Conservation (phyloP, 225 moss, liverwort and hornwort genomes). For the Takakia lepidozioides region DNA sequence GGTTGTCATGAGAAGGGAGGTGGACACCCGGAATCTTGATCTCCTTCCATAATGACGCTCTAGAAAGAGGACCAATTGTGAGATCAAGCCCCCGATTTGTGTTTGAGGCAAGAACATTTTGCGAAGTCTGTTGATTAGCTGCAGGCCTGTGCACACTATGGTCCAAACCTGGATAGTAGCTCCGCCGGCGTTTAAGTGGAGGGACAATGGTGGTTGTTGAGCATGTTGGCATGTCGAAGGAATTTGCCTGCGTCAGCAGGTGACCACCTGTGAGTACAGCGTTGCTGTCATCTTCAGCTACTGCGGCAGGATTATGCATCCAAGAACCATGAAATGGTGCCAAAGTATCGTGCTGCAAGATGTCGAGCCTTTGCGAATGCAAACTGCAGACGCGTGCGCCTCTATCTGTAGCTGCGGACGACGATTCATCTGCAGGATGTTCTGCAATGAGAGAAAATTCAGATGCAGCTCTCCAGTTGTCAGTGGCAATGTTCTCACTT, state of each 20-base stretch:
- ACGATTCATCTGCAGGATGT: conserved; percentile 21
- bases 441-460: conserved; percentile 29
- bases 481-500: conserved; percentile 50
- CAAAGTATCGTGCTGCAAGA: conserved; percentile 23
- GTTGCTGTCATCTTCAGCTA: too few species aligned
- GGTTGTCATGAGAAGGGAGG: conserved; percentile 15
- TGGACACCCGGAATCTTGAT: conserved; percentile 7
- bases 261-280: too few species aligned
- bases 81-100: conserved; percentile 28
- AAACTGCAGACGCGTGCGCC: conserved; percentile 30
- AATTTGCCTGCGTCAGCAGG: conserved; percentile 3
- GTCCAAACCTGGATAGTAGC: conserved; percentile 52
- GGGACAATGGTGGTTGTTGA: conserved; percentile 13
- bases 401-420: conserved; percentile 40
- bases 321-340: conserved; percentile 28
- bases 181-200: conserved; percentile 41
- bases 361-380: conserved; percentile 25
- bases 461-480: conserved; percentile 56
- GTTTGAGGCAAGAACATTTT: conserved; percentile 21
- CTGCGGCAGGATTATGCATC: conserved; percentile 9
- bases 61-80: conserved; percentile 8
- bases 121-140: conserved; percentile 17
- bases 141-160: conserved; percentile 27
- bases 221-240: conserved; percentile 31
- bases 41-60: conserved; percentile 9